These are phyloP conservation scores for Triglochin maritima DNA, from an alignment of 106 monocot genomes.

Conservation along the genomic window DNA sequence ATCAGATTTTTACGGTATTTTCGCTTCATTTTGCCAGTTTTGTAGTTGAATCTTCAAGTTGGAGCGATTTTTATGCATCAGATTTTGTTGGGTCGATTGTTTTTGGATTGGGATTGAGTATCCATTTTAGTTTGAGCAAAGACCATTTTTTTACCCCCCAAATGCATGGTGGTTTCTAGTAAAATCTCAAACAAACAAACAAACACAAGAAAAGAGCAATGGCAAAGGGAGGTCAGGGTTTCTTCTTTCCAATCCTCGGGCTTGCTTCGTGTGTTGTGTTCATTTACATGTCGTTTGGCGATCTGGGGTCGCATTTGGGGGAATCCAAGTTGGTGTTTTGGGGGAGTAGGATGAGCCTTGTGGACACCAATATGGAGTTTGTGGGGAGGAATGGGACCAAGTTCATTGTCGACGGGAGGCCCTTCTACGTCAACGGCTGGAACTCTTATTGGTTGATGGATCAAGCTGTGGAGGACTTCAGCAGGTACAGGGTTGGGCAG, in stretches of 20 bases:
- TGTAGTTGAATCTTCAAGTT: too few relatives aligned
- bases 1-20: too few relatives aligned
- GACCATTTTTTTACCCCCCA: too few relatives aligned
- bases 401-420: constrained; percentile 49
- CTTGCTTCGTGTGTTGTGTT: constrained; percentile 37
- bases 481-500: constrained; percentile 40
- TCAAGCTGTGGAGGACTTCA: constrained; percentile 55
- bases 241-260: constrained; percentile 38
- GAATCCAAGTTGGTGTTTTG: not conserved
- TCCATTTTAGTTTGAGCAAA: too few relatives aligned
- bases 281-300: constrained; percentile 51
- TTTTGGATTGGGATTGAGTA: too few relatives aligned
- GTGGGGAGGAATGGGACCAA: constrained; percentile 58
- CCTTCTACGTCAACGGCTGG: constrained; percentile 94
- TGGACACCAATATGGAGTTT: constrained; percentile 37
- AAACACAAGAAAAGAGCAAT: too few relatives aligned
- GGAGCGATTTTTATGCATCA: too few relatives aligned
- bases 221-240: constrained; percentile 10
- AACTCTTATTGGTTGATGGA: constrained; percentile 97
- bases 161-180: too few relatives aligned
- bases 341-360: constrained; percentile 1
- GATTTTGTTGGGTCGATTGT: too few relatives aligned
- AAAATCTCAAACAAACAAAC: too few relatives aligned
- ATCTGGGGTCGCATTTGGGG: too few relatives aligned
- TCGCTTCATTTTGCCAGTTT: too few relatives aligned